These are phyloP conservation scores for Pseudogymnoascus verrucosus DNA, from an alignment of 2,329 filamentous ascomycete species.

Conservation along the genomic window DNA sequence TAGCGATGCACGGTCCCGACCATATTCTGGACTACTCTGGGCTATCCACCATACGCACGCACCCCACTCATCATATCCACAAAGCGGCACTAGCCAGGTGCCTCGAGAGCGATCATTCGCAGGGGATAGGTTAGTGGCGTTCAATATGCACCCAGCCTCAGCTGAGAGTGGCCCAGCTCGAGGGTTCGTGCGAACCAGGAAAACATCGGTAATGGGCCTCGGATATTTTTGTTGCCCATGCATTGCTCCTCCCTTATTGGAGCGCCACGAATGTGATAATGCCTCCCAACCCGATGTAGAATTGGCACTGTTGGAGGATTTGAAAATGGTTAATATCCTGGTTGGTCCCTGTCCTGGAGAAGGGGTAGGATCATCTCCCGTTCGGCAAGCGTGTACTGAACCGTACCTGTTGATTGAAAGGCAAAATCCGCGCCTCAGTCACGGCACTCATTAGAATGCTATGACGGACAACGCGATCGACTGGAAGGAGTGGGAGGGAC, in stretches of 20 bases:
- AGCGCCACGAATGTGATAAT: background rate
- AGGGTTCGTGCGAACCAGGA: background rate
- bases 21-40: background rate
- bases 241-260: background rate
- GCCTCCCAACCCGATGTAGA: background rate
- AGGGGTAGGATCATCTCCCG: background rate
- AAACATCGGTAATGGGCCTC: background rate
- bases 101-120: background rate
- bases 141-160: background rate
- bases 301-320: background rate
- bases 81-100: background rate
- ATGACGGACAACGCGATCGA: slow-evolving; percentile 11
- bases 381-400: background rate
- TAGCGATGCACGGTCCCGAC: background rate
- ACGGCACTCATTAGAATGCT: background rate
- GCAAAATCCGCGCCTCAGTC: background rate
- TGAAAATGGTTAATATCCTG: background rate
- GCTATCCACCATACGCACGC: background rate
- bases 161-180: background rate
- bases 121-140: background rate
- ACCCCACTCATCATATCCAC: background rate
- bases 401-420: background rate
- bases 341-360: background rate
- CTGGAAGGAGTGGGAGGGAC: slow-evolving; percentile 25
- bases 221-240: background rate